phyloP scores from a whole-genome alignment of 2,329 filamentous ascomycete genomes.

The Xylariaceae sp. region DNA sequence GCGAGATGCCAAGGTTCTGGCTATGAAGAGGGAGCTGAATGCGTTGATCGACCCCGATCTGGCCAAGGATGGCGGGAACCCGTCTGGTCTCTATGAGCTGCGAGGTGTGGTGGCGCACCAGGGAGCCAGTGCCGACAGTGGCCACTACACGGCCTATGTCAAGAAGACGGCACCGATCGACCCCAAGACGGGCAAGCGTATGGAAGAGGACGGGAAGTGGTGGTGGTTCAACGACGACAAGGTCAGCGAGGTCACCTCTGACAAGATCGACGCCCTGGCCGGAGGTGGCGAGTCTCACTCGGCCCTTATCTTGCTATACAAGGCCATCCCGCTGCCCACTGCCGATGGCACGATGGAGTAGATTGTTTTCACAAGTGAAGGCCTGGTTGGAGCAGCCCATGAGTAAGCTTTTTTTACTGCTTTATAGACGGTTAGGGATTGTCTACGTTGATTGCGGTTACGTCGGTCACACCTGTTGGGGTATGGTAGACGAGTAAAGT shows the following conservation, averaged over 20 bases:
- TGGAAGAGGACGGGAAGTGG: slow-evolving; percentile 88
- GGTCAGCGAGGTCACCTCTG: slow-evolving; percentile 82
- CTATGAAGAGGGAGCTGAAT: slow-evolving; percentile 83
- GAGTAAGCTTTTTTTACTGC: too few relatives aligned
- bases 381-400: too few relatives aligned
- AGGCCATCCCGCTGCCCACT: slow-evolving; percentile 62
- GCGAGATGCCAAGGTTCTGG: slow-evolving; percentile 65
- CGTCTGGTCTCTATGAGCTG: slow-evolving; percentile 91
- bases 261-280: slow-evolving; percentile 84
- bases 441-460: too few relatives aligned
- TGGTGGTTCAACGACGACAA: slow-evolving; percentile 99
- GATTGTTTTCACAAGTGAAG: background rate
- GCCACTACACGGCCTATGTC: slow-evolving; percentile 96
- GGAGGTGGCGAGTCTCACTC: slow-evolving; percentile 87
- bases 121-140: slow-evolving; percentile 91
- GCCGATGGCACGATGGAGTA: slow-evolving; percentile 41
- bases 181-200: slow-evolving; percentile 68
- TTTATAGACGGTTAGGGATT: too few relatives aligned
- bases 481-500: too few relatives aligned
- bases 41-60: slow-evolving; percentile 70
- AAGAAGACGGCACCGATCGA: slow-evolving; percentile 79
- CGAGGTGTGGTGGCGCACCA: slow-evolving; percentile 94
- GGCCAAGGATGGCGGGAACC: slow-evolving; percentile 75
- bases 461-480: too few relatives aligned
- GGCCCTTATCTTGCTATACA: slow-evolving; percentile 74